These are phyloP conservation scores for Lolium rigidum DNA, from an alignment of 176 grass and related monocot species.

Conservation along the genomic window DNA sequence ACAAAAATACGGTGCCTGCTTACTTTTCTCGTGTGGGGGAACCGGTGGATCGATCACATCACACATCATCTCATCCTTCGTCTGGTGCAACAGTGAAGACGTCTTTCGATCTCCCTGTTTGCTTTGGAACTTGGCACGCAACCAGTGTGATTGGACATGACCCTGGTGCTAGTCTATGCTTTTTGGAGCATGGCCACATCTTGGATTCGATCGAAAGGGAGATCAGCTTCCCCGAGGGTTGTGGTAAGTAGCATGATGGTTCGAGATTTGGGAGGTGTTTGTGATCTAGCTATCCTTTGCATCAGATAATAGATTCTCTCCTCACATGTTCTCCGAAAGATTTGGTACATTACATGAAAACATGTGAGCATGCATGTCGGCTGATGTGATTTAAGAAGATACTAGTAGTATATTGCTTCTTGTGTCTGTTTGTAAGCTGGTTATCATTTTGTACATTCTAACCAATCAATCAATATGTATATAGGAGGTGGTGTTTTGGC, in stretches of 20 bases:
- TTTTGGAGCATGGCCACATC: conserved; percentile 35
- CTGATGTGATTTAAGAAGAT: conserved; percentile 1
- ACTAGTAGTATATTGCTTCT: background rate
- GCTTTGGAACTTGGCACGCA: conserved; percentile 58
- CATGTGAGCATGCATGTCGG: conserved; percentile 39
- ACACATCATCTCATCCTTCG: conserved; percentile 31
- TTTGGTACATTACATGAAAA: conserved; percentile 22
- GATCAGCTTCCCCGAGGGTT: conserved; percentile 1
- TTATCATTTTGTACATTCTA: background rate
- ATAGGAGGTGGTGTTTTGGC: no score
- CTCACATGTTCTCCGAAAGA: conserved; percentile 16
- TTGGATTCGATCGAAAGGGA: conserved; percentile 33
- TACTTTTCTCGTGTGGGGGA: conserved; percentile 35
- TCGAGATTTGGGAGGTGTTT: conserved; percentile 37
- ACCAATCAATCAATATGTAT: background rate
- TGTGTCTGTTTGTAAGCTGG: background rate
- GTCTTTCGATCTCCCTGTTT: conserved; percentile 60
- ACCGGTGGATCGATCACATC: conserved; percentile 22
- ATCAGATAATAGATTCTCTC: background rate
- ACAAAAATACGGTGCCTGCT: conserved; percentile 37
- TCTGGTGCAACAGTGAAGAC: conserved; percentile 51
- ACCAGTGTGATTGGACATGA: conserved; percentile 52
- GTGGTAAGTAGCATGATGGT: background rate
- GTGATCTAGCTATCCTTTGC: conserved; percentile 19
- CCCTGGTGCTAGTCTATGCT: conserved; percentile 14